phyloP scores from a whole-genome alignment of 2,329 filamentous ascomycete genomes.

The Aspergillus brasiliensis region DNA sequence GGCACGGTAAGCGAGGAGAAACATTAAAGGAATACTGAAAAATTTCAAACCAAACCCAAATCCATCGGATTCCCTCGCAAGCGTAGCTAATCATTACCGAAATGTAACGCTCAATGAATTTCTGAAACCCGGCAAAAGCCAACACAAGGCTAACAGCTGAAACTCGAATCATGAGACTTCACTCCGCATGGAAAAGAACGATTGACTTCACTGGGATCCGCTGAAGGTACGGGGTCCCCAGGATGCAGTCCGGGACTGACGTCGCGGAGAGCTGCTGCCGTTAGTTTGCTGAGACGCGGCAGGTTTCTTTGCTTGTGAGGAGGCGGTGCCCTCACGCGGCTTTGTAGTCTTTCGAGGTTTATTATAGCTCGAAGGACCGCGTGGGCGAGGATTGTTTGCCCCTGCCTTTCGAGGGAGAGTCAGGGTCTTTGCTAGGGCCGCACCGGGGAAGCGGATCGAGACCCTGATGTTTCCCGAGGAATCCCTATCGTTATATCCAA shows the following conservation, averaged over 20 bases:
- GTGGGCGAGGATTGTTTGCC: constrained; percentile 28
- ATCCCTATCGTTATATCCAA: constrained; percentile 43
- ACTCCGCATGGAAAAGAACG: constrained; percentile 5
- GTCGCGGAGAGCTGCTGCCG: constrained; percentile 27
- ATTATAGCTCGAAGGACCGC: constrained; percentile 31
- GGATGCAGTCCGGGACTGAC: constrained; percentile 30
- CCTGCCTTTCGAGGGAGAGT: constrained; percentile 39
- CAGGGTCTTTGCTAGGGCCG: constrained; percentile 45
- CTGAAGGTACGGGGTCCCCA: constrained; percentile 32
- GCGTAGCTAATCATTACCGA: constrained; percentile 27
- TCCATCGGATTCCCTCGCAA: constrained; percentile 20
- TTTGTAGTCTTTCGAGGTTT: constrained; percentile 36
- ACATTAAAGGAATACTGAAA: constrained; percentile 25
- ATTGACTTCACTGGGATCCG: constrained; percentile 24
- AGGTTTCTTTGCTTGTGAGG: constrained; percentile 31
- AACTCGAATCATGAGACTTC: constrained; percentile 8
- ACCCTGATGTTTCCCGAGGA: constrained; percentile 40
- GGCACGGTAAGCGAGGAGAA: constrained; percentile 18
- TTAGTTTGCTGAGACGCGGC: constrained; percentile 26
- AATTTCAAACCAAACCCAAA: constrained; percentile 20
- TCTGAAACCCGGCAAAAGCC: constrained; percentile 18
- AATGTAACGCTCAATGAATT: constrained; percentile 26
- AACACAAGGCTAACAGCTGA: constrained; percentile 7
- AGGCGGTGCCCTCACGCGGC: constrained; percentile 30
- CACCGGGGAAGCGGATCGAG: constrained; percentile 52